Evolutionary conservation across 2,329 filamentous ascomycete genomes (phyloP).

Genomic region (Phialophora verrucosa): DNA sequence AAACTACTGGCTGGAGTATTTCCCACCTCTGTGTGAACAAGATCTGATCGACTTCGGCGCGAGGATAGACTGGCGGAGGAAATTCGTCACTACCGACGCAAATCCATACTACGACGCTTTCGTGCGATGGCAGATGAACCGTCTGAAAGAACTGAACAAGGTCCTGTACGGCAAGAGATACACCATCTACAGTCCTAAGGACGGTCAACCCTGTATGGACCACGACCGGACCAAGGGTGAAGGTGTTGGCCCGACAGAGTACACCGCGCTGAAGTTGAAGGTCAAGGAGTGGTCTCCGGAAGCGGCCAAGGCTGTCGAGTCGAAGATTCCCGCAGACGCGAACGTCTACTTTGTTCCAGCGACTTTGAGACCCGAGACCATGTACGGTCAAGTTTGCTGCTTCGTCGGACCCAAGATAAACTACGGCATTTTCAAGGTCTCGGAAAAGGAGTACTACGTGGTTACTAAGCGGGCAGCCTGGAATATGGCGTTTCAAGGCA

Average conservation of each 20-base stretch:
- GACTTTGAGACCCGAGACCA: conserved; percentile 92
- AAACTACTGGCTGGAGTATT: conserved; percentile 89
- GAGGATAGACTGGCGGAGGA: conserved; percentile 89
- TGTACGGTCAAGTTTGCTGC: conserved; percentile 97
- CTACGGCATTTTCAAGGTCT: conserved; percentile 83
- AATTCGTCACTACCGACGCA: conserved; percentile 91
- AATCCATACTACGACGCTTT: conserved; percentile 98
- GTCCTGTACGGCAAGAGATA: conserved; percentile 76
- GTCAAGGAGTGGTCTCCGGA: conserved; percentile 86
- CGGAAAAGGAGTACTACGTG: conserved; percentile 75
- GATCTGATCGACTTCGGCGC: conserved; percentile 85
- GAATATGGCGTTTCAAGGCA: conserved; percentile 95
- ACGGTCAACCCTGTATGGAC: conserved; percentile 85
- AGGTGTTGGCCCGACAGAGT: conserved; percentile 85
- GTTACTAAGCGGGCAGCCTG: conserved; percentile 81
- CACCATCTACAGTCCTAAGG: conserved; percentile 90
- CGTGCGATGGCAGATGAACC: conserved; percentile 73
- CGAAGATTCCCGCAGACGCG: conserved; percentile 77
- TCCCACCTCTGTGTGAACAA: conserved; percentile 78
- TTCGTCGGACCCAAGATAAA: conserved; percentile 89
- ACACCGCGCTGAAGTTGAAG: conserved; percentile 88
- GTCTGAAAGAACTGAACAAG: conserved; percentile 40
- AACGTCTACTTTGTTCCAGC: conserved; percentile 90
- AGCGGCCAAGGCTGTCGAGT: conserved; percentile 72
- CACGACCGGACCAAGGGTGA: conserved; percentile 83